Conservation (phyloP, 2,329 filamentous ascomycete genomes). For the Nemania diffusa region DNA sequence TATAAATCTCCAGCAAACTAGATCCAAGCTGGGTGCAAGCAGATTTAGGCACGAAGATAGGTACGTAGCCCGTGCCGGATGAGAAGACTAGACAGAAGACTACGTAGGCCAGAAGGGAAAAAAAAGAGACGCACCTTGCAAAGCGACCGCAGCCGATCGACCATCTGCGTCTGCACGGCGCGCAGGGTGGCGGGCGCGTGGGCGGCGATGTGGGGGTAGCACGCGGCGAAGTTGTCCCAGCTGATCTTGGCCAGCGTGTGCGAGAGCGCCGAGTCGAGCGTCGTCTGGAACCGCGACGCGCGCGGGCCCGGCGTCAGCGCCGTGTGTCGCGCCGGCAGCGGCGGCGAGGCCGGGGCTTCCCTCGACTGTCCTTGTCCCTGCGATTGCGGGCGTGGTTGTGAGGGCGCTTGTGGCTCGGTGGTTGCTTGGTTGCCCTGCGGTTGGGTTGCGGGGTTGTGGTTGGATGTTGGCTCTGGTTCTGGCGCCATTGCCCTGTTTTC, state of each 20-base stretch:
- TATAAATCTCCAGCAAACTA: neutral
- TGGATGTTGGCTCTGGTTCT: constrained; percentile 12
- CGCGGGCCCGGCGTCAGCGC: constrained; percentile 65
- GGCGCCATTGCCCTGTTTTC: constrained; percentile 22
- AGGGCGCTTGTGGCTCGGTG: constrained; percentile 3
- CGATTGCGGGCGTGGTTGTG: constrained; percentile 15
- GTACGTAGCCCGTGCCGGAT: neutral
- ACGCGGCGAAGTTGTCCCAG: constrained; percentile 67
- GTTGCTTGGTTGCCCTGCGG: constrained; percentile 1
- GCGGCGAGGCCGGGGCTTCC: constrained; percentile 37
- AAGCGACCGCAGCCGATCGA: constrained; percentile 63
- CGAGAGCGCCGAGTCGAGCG: constrained; percentile 63
- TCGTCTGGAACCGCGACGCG: constrained; percentile 63
- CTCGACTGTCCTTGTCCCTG: constrained; percentile 22
- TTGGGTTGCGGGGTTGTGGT: neutral
- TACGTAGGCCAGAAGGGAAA: neutral
- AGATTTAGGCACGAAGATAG: neutral
- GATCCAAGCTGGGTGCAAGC: neutral
- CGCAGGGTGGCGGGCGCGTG: constrained; percentile 62
- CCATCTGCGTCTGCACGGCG: constrained; percentile 68
- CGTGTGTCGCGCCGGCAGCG: constrained; percentile 54
- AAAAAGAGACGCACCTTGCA: constrained; percentile 57
- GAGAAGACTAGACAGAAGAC: no score
- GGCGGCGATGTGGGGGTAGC: constrained; percentile 69
- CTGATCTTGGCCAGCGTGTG: constrained; percentile 66